Evolutionary conservation across 2,329 filamentous ascomycete species (phyloP).

Genomic region (Alternaria burnsii): DNA sequence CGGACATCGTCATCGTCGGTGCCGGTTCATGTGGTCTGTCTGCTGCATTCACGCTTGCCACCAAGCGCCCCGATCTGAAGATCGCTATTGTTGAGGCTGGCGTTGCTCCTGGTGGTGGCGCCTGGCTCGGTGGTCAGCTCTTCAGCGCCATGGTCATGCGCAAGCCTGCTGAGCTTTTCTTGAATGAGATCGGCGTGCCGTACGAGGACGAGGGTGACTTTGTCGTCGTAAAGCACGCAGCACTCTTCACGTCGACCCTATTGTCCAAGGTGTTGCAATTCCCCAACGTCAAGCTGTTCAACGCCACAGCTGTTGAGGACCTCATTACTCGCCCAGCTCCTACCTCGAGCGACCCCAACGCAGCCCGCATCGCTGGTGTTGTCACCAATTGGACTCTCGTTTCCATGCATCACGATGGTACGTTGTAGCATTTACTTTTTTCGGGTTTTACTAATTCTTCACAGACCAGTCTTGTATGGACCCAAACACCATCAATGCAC

Average conservation of each 20-base stretch:
- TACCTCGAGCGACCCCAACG: slow-evolving; percentile 53
- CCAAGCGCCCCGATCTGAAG: slow-evolving; percentile 85
- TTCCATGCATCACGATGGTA: slow-evolving; percentile 62
- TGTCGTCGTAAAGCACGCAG: slow-evolving; percentile 93
- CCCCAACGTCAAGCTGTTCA: slow-evolving; percentile 96
- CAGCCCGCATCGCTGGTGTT: slow-evolving; percentile 81
- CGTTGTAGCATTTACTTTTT: neutral
- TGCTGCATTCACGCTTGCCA: slow-evolving; percentile 83
- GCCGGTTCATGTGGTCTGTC: slow-evolving; percentile 88
- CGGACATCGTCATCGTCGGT: slow-evolving; percentile 91
- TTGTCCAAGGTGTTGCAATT: slow-evolving; percentile 83
- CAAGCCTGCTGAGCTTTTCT: slow-evolving; percentile 87
- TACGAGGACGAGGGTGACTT: slow-evolving; percentile 90
- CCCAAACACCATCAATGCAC: slow-evolving; percentile 95
- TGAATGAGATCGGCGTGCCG: slow-evolving; percentile 80
- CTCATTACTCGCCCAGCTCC: slow-evolving; percentile 77
- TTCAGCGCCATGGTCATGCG: slow-evolving; percentile 97
- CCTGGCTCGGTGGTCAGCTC: slow-evolving; percentile 92
- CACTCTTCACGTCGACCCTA: slow-evolving; percentile 88
- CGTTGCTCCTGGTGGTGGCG: slow-evolving; percentile 83
- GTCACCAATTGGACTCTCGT: slow-evolving; percentile 97
- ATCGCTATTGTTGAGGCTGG: slow-evolving; percentile 91
- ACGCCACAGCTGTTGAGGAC: slow-evolving; percentile 91
- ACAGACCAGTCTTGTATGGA: slow-evolving; percentile 96
- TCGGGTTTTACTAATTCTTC: slow-evolving; percentile 17